Percentiles rank a stretch among this genome's conserved stretches.
Conservation (phyloP, 176 grass and related monocot species). For the Rhipidocladum racemiflorum region DNA sequence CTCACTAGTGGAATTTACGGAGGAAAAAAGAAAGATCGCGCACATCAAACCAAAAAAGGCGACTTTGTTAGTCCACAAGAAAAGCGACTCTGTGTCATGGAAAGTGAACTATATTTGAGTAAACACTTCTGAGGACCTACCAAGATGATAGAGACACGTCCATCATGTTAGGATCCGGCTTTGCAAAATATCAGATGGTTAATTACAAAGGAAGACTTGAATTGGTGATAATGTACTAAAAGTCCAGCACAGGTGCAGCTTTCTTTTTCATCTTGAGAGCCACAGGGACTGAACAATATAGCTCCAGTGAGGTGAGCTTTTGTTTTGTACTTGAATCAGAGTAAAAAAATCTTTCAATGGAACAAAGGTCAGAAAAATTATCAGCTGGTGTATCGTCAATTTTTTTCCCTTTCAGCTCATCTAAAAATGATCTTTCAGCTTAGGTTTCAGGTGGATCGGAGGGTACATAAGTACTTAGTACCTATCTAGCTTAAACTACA, state of each 20-base stretch:
- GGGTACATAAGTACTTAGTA: too few relatives aligned
- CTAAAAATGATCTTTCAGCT: background rate
- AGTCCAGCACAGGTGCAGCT: background rate
- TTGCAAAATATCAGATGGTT: background rate
- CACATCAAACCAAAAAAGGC: background rate
- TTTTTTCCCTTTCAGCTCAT: background rate
- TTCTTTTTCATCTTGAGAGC: background rate
- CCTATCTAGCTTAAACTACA: too few relatives aligned
- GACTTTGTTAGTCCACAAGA: background rate
- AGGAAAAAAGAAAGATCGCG: background rate
- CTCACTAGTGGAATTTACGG: background rate
- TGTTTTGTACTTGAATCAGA: background rate
- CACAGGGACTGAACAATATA: background rate
- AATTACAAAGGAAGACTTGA: background rate
- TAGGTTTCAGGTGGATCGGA: too few relatives aligned
- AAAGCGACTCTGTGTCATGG: background rate
- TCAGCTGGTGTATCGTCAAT: background rate
- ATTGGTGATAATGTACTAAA: background rate
- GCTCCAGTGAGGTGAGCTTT: background rate
- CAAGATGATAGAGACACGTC: background rate
- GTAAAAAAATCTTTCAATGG: background rate
- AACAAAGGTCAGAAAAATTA: background rate
- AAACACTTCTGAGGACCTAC: conserved; percentile 8
- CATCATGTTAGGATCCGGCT: background rate
- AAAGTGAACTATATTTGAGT: background rate